Percentiles rank a stretch among this genome's conserved stretches.
phyloP scores from a whole-genome alignment of 192 early-diverging fungal species.

The Umbelopsis ramanniana region DNA sequence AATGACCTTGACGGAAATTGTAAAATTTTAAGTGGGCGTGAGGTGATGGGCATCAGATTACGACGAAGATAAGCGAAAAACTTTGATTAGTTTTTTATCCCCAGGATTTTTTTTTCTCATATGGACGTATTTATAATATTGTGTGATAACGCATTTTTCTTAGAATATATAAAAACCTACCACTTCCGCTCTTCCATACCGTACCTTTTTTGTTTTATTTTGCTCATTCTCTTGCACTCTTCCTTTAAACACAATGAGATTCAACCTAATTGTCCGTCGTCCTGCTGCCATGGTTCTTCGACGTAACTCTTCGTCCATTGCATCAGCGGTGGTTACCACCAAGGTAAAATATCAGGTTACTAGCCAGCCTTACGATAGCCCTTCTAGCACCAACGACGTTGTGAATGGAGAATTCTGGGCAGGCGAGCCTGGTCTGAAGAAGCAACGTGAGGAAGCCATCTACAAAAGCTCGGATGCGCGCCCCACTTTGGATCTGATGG shows the following conservation, averaged over 20 bases:
- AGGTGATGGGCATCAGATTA: too few species aligned
- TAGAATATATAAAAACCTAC: too few species aligned
- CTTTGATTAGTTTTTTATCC: too few species aligned
- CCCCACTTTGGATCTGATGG: constrained; percentile 18
- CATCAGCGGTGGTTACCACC: background rate
- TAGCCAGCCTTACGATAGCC: constrained; percentile 10
- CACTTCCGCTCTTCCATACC: too few species aligned
- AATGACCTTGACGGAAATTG: too few species aligned
- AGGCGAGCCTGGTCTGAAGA: background rate
- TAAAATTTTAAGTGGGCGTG: too few species aligned
- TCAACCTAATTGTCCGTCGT: background rate
- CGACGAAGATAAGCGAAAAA: too few species aligned
- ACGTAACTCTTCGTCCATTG: background rate
- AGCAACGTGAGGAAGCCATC: constrained; percentile 3
- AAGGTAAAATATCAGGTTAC: background rate
- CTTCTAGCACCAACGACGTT: background rate
- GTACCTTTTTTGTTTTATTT: background rate
- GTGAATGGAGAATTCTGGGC: constrained; percentile 19
- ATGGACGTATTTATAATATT: too few species aligned
- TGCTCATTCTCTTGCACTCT: background rate
- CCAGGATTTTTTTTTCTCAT: too few species aligned
- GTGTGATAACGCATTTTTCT: too few species aligned
- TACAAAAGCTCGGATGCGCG: constrained; percentile 4
- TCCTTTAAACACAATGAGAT: background rate
- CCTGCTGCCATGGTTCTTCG: background rate